phyloP scores from a whole-genome alignment of 345 rosid species.

The Hibiscus mutabilis region DNA sequence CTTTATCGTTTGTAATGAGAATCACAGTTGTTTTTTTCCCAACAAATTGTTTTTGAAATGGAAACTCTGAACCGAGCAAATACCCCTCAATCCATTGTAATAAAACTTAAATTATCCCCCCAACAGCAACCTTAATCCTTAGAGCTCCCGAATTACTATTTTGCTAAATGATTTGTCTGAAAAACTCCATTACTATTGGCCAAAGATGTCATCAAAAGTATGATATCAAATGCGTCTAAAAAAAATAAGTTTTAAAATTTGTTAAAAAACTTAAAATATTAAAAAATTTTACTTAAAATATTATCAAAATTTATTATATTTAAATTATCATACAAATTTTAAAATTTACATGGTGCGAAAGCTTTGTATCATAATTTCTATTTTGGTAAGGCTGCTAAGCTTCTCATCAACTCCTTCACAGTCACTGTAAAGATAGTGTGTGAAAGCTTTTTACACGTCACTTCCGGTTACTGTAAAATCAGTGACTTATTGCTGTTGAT shows the following conservation, averaged over 20 bases:
- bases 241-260: too few relatives aligned
- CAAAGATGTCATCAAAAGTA: too few relatives aligned
- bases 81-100: too few relatives aligned
- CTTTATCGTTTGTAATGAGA: slow-evolving; percentile 26
- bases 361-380: background rate
- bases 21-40: background rate
- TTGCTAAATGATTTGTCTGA: too few relatives aligned
- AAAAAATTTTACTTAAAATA: too few relatives aligned
- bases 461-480: background rate
- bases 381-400: background rate
- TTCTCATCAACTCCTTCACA: background rate
- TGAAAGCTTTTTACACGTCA: background rate
- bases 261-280: too few relatives aligned
- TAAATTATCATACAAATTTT: too few relatives aligned
- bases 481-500: background rate
- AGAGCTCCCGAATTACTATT: too few relatives aligned
- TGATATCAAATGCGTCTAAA: background rate
- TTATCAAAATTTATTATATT: too few relatives aligned
- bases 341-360: too few relatives aligned
- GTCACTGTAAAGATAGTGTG: background rate
- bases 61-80: background rate
- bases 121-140: background rate
- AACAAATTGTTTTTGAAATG: background rate
- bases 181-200: too few relatives aligned
- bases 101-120: background rate